Evolutionary conservation across 768 basidiomycete species (phyloP), one percentile per base, ranked within the genome.

Genomic region (Melanogaster broomeanus): DNA sequence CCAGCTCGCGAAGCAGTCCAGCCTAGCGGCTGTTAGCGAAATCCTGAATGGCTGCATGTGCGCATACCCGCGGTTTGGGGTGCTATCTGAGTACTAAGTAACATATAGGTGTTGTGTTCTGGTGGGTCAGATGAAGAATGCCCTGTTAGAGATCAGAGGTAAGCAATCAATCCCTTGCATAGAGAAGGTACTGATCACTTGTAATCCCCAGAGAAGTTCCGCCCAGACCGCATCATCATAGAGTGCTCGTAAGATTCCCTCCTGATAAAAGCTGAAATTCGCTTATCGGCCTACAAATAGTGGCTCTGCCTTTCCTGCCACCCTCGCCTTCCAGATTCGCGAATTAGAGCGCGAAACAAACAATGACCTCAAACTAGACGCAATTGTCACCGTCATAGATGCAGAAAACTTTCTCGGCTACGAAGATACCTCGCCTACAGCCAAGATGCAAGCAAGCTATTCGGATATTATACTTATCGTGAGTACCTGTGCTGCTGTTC

Each of bases 31-130:
- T 1, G 93, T 98, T 50, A 91, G 85, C 61, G 94, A 98, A 69
- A 97, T 98, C 46, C 69, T 94, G 57, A 97, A 96, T 68, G 94
- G 93, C n/a, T 97, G 93, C 79, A 84, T 96, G 93, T 94, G 59
- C 67, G 61, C 55, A 18, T 31, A 16, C 45, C 33, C 16, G 13
- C 8, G 18, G 16, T 27, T 9, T 10, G 11, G 34, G 31, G 31
- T 27, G 43, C 37, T 13, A 18, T 13, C 10, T 21, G n/a, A 4
- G 7, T n/a, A 27, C 31, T 53, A 24, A 54, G 25, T 31, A 24
- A 28, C 4, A 15, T 11, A 18, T 18, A 93, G 92, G 83, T 95
- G 93, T 61, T 95, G 93, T 62, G 89, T 96, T 2, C 82, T 97
- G 33, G 93, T 97, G 18, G 95, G 95, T 2, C 90, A 95, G 64